Percentiles rank a stretch among this genome's conserved stretches.
These are phyloP conservation scores for Babjeviella inositovora DNA, from an alignment of 805 yeast genomes.

Conservation along the genomic window DNA sequence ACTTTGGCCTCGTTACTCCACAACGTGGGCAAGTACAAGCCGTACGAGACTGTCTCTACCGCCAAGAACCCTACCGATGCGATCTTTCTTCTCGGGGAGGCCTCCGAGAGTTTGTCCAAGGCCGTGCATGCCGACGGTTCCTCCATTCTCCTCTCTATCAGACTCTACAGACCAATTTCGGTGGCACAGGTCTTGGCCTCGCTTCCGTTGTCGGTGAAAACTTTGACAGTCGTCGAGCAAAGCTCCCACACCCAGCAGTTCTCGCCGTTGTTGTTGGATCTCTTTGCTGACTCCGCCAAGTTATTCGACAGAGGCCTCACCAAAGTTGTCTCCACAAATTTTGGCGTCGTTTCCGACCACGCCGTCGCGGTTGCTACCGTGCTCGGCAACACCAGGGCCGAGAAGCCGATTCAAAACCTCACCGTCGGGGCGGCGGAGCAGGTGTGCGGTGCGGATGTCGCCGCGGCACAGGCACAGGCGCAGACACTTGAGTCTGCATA, in stretches of 20 bases:
- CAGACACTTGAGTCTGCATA: slow-evolving; percentile 58
- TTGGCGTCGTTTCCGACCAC: slow-evolving; percentile 10
- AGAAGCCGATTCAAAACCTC: slow-evolving; percentile 45
- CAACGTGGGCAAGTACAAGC: slow-evolving; percentile 8
- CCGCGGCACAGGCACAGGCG: slow-evolving; percentile 28
- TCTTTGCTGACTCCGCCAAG: slow-evolving; percentile 38
- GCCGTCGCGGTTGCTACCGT: slow-evolving; percentile 26
- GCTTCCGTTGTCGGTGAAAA: slow-evolving; percentile 37
- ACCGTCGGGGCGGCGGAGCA: slow-evolving; percentile 30
- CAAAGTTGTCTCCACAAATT: slow-evolving; percentile 27
- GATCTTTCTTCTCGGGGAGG: slow-evolving; percentile 49
- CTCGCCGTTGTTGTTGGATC: slow-evolving; percentile 63
- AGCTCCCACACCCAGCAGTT: slow-evolving; percentile 26
- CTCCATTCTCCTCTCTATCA: slow-evolving; percentile 38
- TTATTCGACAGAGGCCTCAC: slow-evolving; percentile 27
- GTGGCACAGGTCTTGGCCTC: slow-evolving; percentile 27
- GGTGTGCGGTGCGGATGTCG: slow-evolving; percentile 5
- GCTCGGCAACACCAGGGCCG: slow-evolving; percentile 31
- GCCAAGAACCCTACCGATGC: slow-evolving; percentile 25
- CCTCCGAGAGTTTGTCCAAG: slow-evolving; percentile 21
- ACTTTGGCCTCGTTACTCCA: slow-evolving; percentile 12
- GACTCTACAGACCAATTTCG: slow-evolving; percentile 63
- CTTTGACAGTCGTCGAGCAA: slow-evolving; percentile 56
- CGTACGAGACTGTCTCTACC: slow-evolving; percentile 21
- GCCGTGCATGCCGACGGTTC: slow-evolving; percentile 18